phyloP scores from a whole-genome alignment of 2,329 filamentous ascomycete species.

The Pseudocercospora cruenta region DNA sequence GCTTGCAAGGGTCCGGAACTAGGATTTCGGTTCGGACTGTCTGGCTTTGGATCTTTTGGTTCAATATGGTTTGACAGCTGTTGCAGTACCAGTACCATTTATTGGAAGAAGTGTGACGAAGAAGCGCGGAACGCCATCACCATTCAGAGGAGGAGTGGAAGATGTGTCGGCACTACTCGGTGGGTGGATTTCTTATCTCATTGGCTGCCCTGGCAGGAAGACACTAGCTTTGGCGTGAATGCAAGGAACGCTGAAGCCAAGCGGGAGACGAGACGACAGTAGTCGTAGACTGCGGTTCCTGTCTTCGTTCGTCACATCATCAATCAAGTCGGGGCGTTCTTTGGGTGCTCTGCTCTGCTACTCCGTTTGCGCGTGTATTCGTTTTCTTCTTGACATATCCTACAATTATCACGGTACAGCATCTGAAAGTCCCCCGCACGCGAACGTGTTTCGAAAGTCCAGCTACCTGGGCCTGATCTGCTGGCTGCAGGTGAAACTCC shows the following conservation, averaged over 20 bases:
- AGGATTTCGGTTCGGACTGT: no score
- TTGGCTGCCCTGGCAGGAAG: constrained; percentile 6
- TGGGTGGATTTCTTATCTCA: neutral
- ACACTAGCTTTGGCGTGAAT: constrained; percentile 3
- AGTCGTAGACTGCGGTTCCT: neutral
- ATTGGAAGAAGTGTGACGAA: neutral
- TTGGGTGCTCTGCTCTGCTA: neutral
- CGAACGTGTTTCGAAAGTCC: neutral
- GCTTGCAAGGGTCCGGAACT: neutral
- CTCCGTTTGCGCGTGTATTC: neutral
- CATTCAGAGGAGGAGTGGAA: neutral
- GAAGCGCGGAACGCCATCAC: neutral
- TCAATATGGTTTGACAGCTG: no score
- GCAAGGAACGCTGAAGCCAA: constrained; percentile 5
- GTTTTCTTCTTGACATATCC: no score
- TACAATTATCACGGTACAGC: neutral
- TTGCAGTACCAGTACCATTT: neutral
- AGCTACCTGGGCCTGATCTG: neutral
- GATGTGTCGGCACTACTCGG: neutral
- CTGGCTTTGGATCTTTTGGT: no score
- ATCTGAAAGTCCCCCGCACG: neutral
- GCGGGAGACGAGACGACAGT: neutral
- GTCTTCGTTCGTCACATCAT: no score
- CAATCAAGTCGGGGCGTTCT: neutral
- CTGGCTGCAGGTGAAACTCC: neutral